phyloP scores from a whole-genome alignment of 805 yeast species.

The Hanseniaspora osmophila region DNA sequence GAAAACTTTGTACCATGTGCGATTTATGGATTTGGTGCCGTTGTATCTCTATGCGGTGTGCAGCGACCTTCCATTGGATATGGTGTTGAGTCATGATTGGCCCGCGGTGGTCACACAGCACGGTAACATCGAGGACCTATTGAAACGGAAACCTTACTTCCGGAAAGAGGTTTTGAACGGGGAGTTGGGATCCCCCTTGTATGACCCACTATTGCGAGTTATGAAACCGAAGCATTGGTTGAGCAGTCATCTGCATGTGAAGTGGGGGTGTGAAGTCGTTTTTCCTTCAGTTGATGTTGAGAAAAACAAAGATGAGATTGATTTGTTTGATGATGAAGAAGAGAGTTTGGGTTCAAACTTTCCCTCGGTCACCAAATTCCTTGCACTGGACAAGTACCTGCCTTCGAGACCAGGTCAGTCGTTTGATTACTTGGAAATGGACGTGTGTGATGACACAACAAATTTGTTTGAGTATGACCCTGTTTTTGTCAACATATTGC shows the following conservation, averaged over 20 bases:
- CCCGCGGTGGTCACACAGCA: constrained; percentile 60
- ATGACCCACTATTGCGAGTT: constrained; percentile 35
- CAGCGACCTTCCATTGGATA: constrained; percentile 24
- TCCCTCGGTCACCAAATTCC: constrained; percentile 15
- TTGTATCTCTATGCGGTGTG: constrained; percentile 26
- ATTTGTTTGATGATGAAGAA: constrained; percentile 16
- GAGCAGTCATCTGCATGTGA: constrained; percentile 78
- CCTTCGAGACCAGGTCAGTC: constrained; percentile 29
- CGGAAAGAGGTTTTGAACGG: constrained; percentile 43
- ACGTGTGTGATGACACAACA: constrained; percentile 8
- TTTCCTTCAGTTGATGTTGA: constrained; percentile 24
- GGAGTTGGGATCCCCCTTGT: constrained; percentile 60
- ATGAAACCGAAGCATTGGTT: constrained; percentile 67
- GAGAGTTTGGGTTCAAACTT: background rate
- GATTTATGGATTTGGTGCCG: constrained; percentile 43
- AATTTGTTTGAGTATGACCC: constrained; percentile 20
- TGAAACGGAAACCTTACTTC: constrained; percentile 55
- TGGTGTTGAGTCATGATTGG: constrained; percentile 86
- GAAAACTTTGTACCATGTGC: constrained; percentile 42
- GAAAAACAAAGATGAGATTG: constrained; percentile 21
- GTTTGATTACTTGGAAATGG: constrained; percentile 37
- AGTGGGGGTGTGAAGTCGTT: constrained; percentile 42
- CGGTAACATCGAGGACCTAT: constrained; percentile 42
- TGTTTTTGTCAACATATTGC: constrained; percentile 21
- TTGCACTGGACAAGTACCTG: constrained; percentile 8